Evolutionary conservation across 202 grass and related monocot genomes (phyloP).

Genomic region (Carex arenaria): DNA sequence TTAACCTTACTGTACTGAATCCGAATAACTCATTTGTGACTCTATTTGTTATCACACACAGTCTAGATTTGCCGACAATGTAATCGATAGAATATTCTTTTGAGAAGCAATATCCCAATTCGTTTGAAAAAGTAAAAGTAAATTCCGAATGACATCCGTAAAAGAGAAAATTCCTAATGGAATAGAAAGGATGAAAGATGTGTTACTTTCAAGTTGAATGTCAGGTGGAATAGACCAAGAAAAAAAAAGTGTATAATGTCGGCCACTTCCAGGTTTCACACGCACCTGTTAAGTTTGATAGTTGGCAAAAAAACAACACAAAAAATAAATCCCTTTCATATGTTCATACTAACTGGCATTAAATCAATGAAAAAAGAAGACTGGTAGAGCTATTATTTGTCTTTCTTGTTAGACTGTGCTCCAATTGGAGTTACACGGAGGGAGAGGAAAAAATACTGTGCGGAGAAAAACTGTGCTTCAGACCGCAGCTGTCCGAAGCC

Average conservation of each 20-base stretch:
- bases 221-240: neutral
- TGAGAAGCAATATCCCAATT: neutral
- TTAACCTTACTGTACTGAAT: too few relatives aligned
- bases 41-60: neutral
- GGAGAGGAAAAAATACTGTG: too few relatives aligned
- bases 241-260: neutral
- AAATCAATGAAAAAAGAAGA: too few relatives aligned
- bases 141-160: neutral
- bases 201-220: neutral
- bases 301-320: neutral
- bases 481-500: too few relatives aligned
- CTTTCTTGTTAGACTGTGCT: too few relatives aligned
- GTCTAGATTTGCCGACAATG: neutral
- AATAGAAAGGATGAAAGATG: neutral
- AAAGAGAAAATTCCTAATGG: neutral
- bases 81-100: neutral
- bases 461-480: too few relatives aligned
- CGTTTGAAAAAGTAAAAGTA: neutral
- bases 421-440: too few relatives aligned
- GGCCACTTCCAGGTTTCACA: slow-evolving; percentile 1
- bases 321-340: neutral
- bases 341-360: neutral
- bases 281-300: neutral
- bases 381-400: too few relatives aligned
- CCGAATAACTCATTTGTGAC: too few relatives aligned